These are phyloP conservation scores for Talaromyces sp. DNA, from an alignment of 2,329 filamentous ascomycete species.

Conservation along the genomic window DNA sequence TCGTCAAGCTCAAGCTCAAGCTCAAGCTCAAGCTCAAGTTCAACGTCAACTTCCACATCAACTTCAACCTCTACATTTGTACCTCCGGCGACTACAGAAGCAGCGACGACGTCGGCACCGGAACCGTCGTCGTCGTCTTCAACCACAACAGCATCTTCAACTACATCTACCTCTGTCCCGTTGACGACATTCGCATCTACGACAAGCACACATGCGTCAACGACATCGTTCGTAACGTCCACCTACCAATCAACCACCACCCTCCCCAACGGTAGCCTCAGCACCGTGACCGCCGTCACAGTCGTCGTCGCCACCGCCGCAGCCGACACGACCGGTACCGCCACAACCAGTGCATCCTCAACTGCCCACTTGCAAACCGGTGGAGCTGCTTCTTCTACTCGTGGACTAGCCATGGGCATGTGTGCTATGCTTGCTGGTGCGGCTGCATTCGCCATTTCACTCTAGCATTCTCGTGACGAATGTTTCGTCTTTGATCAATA, in stretches of 20 bases:
- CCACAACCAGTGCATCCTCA: conserved; percentile 12
- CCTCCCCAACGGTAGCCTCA: conserved; percentile 38
- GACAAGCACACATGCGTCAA: conserved; percentile 24
- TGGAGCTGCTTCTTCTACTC: conserved; percentile 30
- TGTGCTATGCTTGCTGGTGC: conserved; percentile 41
- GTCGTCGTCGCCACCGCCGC: conserved; percentile 39
- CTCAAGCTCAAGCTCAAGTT: too few species aligned
- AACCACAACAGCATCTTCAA: neutral
- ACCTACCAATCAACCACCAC: conserved; percentile 43
- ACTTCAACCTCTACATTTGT: neutral
- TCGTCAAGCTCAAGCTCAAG: neutral
- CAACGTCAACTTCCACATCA: neutral
- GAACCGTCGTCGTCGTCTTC: neutral
- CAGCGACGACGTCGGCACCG: neutral
- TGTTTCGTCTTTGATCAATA: neutral
- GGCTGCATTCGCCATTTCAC: conserved; percentile 37
- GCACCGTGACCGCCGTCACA: conserved; percentile 45
- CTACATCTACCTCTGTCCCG: conserved; percentile 5
- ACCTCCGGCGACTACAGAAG: neutral
- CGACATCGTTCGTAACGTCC: conserved; percentile 27
- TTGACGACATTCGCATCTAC: conserved; percentile 18
- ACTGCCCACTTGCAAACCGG: conserved; percentile 42
- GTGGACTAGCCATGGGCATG: conserved; percentile 33
- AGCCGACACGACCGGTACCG: conserved; percentile 1
- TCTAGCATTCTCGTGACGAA: conserved; percentile 24